Conservation (phyloP, 768 basidiomycete genomes). For the Hebeloma cylindrosporum region DNA sequence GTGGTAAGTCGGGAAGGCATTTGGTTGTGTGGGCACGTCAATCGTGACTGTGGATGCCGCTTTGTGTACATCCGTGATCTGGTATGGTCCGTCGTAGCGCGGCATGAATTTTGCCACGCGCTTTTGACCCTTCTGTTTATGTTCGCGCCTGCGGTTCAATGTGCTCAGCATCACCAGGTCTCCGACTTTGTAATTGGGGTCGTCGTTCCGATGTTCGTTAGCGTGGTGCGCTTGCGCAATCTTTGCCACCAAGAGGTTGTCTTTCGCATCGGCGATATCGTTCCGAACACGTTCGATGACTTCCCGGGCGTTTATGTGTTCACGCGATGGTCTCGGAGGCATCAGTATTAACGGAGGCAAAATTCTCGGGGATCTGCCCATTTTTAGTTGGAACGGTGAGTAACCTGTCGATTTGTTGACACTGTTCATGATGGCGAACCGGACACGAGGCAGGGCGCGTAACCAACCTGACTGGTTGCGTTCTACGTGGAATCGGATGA, state of each 20-base stretch:
- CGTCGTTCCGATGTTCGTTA: slow-evolving; percentile 1
- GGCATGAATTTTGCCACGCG: slow-evolving; percentile 39
- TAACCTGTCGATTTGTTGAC: slow-evolving; percentile 31
- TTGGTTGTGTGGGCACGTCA: slow-evolving; percentile 15
- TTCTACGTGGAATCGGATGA: slow-evolving; percentile 26
- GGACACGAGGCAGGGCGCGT: slow-evolving; percentile 19
- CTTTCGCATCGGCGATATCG: slow-evolving; percentile 25
- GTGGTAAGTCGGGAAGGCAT: slow-evolving; percentile 35
- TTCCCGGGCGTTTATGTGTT: neutral
- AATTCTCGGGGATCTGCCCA: slow-evolving; percentile 19
- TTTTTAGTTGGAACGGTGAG: slow-evolving; percentile 30
- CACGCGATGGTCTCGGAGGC: rapidly evolving
- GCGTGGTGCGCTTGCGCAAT: slow-evolving; percentile 17
- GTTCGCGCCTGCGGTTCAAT: slow-evolving; percentile 24
- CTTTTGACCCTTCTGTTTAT: slow-evolving; percentile 18
- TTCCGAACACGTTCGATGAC: slow-evolving; percentile 6
- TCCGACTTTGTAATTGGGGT: slow-evolving; percentile 1
- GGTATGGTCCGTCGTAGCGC: slow-evolving; percentile 29
- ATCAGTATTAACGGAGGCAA: slow-evolving; percentile 2
- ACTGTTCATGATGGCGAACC: slow-evolving; percentile 35
- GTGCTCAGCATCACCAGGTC: slow-evolving; percentile 24
- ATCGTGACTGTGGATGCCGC: slow-evolving; percentile 23
- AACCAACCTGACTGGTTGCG: slow-evolving; percentile 35
- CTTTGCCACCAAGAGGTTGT: slow-evolving; percentile 19
- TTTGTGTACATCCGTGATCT: slow-evolving; percentile 14